Conservation (phyloP, 176 grass and related monocot genomes). For the Musa itinerans region DNA sequence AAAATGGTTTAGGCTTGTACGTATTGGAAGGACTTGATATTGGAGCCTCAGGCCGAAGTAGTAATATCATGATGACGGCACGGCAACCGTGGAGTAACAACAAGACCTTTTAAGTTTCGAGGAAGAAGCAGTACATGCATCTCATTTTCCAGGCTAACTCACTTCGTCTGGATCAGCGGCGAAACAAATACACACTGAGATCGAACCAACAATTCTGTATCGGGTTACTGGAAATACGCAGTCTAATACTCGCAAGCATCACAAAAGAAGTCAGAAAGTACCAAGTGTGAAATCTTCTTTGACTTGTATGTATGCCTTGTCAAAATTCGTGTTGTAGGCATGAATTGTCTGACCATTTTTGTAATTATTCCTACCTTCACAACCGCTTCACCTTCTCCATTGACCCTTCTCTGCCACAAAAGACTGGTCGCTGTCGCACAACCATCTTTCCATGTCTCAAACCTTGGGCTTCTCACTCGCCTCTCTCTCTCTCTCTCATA, state of each 20-base stretch:
- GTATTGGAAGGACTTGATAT: background rate
- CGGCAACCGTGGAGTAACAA: background rate
- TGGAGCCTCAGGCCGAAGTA: background rate
- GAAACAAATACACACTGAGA: too few relatives aligned
- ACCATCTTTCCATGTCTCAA: background rate
- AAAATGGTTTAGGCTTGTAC: too few relatives aligned
- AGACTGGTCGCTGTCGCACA: background rate
- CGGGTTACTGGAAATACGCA: too few relatives aligned
- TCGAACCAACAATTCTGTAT: too few relatives aligned
- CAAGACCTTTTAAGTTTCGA: background rate
- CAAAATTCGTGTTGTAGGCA: background rate
- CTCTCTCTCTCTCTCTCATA: background rate
- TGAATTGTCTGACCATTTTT: background rate
- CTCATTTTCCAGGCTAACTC: too few relatives aligned
- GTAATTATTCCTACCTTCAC: background rate
- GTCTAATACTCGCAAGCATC: too few relatives aligned
- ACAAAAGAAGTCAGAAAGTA: too few relatives aligned
- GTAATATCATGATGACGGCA: background rate
- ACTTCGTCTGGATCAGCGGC: too few relatives aligned
- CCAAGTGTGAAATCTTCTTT: too few relatives aligned
- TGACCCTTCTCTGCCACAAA: background rate
- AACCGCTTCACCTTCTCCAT: background rate
- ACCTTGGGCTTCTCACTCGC: background rate
- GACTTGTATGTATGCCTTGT: too few relatives aligned
- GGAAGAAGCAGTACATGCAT: background rate